phyloP scores from a whole-genome alignment of 257 asterid species.

The Linaria vulgaris region DNA sequence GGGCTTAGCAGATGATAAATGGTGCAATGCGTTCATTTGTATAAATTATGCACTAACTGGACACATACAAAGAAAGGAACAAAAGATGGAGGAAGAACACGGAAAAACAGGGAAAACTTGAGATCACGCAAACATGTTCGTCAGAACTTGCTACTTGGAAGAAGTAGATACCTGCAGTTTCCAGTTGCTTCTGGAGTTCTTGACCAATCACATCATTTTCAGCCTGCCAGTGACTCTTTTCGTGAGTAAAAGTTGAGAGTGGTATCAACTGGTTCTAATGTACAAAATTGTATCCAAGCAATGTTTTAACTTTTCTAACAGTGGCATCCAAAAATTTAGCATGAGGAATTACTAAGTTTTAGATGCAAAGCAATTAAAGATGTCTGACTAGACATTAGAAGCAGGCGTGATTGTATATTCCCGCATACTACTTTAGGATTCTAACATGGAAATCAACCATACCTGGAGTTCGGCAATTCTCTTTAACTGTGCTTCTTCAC shows the following conservation, averaged over 20 bases:
- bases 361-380: conserved; percentile 8
- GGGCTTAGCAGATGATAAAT: too few relatives aligned
- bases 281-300: conserved; percentile 1
- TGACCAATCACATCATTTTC: conserved; percentile 88
- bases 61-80: background rate
- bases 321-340: conserved; percentile 2
- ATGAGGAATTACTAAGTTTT: conserved; percentile 13
- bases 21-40: background rate
- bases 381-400: background rate
- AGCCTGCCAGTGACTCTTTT: conserved; percentile 42
- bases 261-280: background rate
- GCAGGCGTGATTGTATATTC: background rate
- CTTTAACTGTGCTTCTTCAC: conserved; percentile 88
- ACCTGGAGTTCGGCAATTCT: conserved; percentile 89
- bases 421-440: too few relatives aligned
- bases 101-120: background rate
- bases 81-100: background rate
- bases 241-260: conserved; percentile 18
- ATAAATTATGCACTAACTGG: background rate
- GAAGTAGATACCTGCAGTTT: conserved; percentile 72
- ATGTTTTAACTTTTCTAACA: background rate
- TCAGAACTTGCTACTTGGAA: background rate
- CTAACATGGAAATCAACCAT: background rate
- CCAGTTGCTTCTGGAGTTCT: conserved; percentile 87
- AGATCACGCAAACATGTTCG: background rate